Percentiles rank a stretch among this genome's conserved stretches.
These are phyloP conservation scores for Leishmania turanica DNA, from an alignment of 208 protist species.

Conservation along the genomic window DNA sequence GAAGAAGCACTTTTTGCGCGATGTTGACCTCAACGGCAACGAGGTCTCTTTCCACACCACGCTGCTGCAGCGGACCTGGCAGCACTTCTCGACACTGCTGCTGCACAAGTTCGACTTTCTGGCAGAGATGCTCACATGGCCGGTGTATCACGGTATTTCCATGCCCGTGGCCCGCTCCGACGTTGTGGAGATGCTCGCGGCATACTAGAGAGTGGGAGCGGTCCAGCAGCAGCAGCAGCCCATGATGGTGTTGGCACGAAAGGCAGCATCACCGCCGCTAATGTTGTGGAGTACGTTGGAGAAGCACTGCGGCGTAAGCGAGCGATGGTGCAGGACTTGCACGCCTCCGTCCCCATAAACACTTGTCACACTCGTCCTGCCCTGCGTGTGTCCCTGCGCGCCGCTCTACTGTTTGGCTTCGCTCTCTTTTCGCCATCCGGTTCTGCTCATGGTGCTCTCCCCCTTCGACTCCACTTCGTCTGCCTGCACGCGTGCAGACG, in stretches of 20 bases:
- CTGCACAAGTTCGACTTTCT: constrained; percentile 82
- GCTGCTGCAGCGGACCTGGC: constrained; percentile 84
- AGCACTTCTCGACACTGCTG: constrained; percentile 70
- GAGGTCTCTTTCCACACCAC: constrained; percentile 83
- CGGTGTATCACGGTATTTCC: constrained; percentile 55
- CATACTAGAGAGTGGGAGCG: constrained; percentile 27
- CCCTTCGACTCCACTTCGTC: not conserved
- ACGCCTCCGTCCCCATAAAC: not conserved
- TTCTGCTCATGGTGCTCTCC: not conserved
- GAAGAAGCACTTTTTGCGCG: constrained; percentile 84
- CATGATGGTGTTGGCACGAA: not conserved
- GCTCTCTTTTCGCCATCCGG: not conserved
- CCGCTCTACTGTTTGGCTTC: not conserved
- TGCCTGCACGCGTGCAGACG: not conserved
- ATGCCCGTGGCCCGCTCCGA: constrained; percentile 42
- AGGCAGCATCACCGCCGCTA: not conserved
- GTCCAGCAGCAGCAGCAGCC: not conserved
- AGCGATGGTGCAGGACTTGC: not conserved
- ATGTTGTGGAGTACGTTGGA: not conserved
- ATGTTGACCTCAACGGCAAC: constrained; percentile 52
- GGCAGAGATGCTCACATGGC: constrained; percentile 49
- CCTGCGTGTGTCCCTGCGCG: not conserved
- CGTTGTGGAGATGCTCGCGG: constrained; percentile 47
- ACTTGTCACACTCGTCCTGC: not conserved
- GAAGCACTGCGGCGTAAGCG: not conserved